phyloP scores from a whole-genome alignment of 2,329 filamentous ascomycete genomes.

The Trichoderma pleuroti region DNA sequence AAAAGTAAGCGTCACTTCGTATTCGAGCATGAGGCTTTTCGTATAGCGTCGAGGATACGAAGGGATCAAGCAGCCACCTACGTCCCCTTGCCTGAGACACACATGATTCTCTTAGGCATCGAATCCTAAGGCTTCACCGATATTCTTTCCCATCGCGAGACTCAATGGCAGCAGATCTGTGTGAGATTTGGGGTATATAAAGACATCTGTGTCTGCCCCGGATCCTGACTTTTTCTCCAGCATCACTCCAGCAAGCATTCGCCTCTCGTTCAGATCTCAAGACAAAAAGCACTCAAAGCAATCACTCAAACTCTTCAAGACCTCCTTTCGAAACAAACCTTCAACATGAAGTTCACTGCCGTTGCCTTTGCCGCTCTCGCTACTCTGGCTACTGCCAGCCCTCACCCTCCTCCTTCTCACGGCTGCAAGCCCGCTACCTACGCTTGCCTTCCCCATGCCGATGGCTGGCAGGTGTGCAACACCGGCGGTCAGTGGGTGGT shows the following conservation, averaged over 20 bases:
- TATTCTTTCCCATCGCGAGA: neutral
- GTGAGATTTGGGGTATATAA: conserved; percentile 12
- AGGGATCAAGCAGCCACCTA: conserved; percentile 16
- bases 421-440: conserved; percentile 37
- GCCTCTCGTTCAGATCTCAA: conserved; percentile 6
- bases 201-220: conserved; percentile 5
- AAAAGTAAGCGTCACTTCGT: conserved; percentile 16
- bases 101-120: conserved; percentile 5
- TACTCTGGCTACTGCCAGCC: conserved; percentile 20
- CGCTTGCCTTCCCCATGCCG: conserved; percentile 27
- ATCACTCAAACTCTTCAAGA: neutral
- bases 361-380: conserved; percentile 26
- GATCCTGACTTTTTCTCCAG: neutral
- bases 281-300: conserved; percentile 18
- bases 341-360: conserved; percentile 33
- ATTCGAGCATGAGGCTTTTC: conserved; percentile 18
- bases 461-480: conserved; percentile 36
- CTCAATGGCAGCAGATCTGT: neutral
- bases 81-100: conserved; percentile 7
- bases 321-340: conserved; percentile 5
- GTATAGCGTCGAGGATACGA: conserved; percentile 18
- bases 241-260: conserved; percentile 13
- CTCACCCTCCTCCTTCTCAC: conserved; percentile 11
- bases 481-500: conserved; percentile 32
- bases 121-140: neutral